A percentile compares a stretch with the other conserved stretches of the same genome.
Conservation (phyloP, 208 protist species). For the Novymonas esmeraldas region DNA sequence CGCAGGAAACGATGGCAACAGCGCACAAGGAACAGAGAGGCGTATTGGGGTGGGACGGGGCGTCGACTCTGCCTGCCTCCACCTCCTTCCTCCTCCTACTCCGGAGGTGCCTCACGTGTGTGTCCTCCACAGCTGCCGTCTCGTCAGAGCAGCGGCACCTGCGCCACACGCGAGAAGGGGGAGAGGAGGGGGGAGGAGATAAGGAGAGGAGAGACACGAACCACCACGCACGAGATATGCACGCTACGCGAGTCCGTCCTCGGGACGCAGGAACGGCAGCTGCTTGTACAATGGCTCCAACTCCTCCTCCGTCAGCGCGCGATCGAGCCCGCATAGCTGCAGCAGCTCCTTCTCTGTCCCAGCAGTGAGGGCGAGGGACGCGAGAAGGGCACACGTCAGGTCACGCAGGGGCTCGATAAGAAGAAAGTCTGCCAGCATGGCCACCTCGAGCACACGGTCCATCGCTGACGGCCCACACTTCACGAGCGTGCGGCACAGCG, state of each 20-base stretch:
- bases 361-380: conserved; percentile 66
- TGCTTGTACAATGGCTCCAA: conserved; percentile 82
- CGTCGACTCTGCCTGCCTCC: too few species aligned
- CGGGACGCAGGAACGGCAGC: conserved; percentile 72
- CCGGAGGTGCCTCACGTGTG: too few species aligned
- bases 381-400: conserved; percentile 80
- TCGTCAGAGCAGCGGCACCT: too few species aligned
- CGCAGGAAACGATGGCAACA: too few species aligned
- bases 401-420: conserved; percentile 80
- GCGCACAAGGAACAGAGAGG: too few species aligned
- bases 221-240: background rate
- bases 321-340: conserved; percentile 59
- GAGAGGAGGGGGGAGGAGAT: background rate
- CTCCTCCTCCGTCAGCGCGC: conserved; percentile 62
- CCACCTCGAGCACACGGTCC: conserved; percentile 74
- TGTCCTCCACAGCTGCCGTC: too few species aligned
- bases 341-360: conserved; percentile 72
- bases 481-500: conserved; percentile 37
- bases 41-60: too few species aligned
- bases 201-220: background rate
- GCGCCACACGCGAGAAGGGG: too few species aligned
- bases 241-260: conserved; percentile 30
- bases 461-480: conserved; percentile 43
- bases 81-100: too few species aligned
- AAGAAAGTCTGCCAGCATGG: conserved; percentile 88